These are phyloP conservation scores for Penicillium herquei DNA, from an alignment of 495 filamentous ascomycete species.

Conservation along the genomic window DNA sequence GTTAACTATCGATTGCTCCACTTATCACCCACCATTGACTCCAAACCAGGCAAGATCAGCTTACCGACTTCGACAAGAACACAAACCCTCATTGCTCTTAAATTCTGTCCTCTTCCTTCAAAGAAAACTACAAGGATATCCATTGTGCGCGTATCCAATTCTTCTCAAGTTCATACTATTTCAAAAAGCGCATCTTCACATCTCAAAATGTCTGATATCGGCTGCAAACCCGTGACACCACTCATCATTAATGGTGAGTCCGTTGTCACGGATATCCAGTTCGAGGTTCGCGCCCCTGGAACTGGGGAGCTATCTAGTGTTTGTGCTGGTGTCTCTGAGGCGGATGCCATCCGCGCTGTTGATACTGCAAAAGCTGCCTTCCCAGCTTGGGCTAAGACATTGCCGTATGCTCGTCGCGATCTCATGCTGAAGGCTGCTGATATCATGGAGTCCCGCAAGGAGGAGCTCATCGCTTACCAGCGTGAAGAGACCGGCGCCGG, in stretches of 20 bases:
- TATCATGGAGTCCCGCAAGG: conserved; percentile 58
- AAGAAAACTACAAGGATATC: no score
- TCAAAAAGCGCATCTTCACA: background rate
- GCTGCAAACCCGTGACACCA: conserved; percentile 47
- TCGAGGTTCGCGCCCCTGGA: conserved; percentile 64
- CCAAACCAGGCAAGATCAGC: conserved; percentile 15
- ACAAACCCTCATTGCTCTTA: conserved; percentile 4
- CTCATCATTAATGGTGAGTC: conserved; percentile 75
- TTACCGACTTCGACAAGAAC: conserved; percentile 9
- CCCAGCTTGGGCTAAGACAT: conserved; percentile 64
- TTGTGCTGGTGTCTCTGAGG: conserved; percentile 59
- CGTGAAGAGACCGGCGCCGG: conserved; percentile 66
- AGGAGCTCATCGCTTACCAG: conserved; percentile 64
- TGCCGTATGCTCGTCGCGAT: conserved; percentile 61
- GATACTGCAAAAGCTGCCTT: conserved; percentile 66
- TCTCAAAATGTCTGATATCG: conserved; percentile 6
- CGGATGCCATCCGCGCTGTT: conserved; percentile 62
- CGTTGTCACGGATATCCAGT: conserved; percentile 56
- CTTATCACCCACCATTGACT: conserved; percentile 8
- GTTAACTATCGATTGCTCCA: background rate
- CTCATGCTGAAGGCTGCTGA: conserved; percentile 71
- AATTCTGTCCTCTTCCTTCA: background rate
- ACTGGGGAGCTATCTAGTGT: conserved; percentile 60
- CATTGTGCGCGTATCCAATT: no score
- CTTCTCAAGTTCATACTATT: no score